phyloP scores from a whole-genome alignment of 2,329 filamentous ascomycete species.

The Colletotrichum noveboracense region DNA sequence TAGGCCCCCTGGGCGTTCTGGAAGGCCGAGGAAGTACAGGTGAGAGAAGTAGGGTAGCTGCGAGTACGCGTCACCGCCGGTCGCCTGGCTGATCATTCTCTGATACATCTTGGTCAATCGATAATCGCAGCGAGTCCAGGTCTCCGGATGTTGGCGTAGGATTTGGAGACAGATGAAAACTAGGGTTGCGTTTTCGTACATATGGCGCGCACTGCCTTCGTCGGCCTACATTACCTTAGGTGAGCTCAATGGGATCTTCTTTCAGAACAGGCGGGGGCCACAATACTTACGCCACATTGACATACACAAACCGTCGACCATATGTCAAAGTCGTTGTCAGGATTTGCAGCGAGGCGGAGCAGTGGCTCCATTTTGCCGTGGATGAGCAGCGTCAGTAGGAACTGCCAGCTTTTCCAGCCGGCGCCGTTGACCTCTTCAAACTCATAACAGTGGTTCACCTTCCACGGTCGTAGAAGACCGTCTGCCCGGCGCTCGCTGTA shows the following conservation, averaged over 20 bases:
- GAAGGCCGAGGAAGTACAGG: slow-evolving; percentile 24
- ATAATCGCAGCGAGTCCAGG: slow-evolving; percentile 17
- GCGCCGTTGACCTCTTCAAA: not conserved
- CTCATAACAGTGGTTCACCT: not conserved
- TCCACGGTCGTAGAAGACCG: not conserved
- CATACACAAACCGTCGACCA: not conserved
- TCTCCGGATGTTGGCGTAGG: slow-evolving; percentile 18
- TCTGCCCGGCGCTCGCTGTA: not conserved
- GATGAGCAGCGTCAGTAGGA: slow-evolving; percentile 28
- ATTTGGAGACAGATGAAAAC: slow-evolving; percentile 25
- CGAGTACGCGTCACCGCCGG: not conserved
- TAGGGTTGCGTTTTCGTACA: not conserved
- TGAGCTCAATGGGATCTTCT: not conserved
- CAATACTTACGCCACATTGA: not conserved
- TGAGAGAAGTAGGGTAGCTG: slow-evolving; percentile 18
- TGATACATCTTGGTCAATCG: slow-evolving; percentile 23
- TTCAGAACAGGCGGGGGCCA: not conserved
- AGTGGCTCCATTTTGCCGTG: slow-evolving; percentile 28
- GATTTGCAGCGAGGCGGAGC: slow-evolving; percentile 22
- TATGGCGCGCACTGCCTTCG: not conserved
- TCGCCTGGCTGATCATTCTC: slow-evolving; percentile 3
- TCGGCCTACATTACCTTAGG: not conserved
- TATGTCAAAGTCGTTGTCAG: not conserved
- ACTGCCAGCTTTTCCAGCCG: slow-evolving; percentile 24
- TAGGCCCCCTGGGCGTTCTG: slow-evolving; percentile 4